Base-by-base conservation (phyloP, 2,329 filamentous ascomycete species). In the Colletotrichum costaricense region DNA sequence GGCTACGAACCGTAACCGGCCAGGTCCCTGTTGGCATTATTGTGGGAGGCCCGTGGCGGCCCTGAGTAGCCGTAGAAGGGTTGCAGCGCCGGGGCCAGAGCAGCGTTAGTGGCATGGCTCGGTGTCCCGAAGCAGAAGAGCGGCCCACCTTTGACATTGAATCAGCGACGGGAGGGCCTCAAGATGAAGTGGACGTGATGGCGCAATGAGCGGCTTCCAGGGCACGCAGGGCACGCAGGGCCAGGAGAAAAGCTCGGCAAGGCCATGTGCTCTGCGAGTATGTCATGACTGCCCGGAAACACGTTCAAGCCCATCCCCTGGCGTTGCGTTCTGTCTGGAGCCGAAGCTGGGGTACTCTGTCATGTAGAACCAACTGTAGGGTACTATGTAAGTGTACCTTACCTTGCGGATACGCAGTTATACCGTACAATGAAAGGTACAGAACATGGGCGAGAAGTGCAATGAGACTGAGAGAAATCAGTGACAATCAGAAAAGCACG, bases 71-170 rank as follows among this genome's bases (percentile, higher is more conserved):
- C 12, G 56, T 65, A 14, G 60, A 69, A 70, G 55, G 66, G 67
- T 73, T 59, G 54, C 67, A 70, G 30, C 56, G 55, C 70, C 28
- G 55, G 60, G n/a, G 28, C 54, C 33, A 38, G 54, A 52, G 55
- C 54, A 60, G 33, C 67, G 24, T 70, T 66, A 70, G 70, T 49
- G 60, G 54, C 67, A 26, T 28, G 64, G 30, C 46, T 73, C 70
- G 70, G 70, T 73, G 70, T 70, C 67, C 70, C 57, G 38, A 73
- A 60, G 33, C 60, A 70, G 70, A 54, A 70, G 59, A 33, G 46
- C 28, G 60, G 60, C 60, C 70, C 70, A 62, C 56, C 33, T 14
- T 16, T 55, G 60, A 5, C 14, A 35, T 54, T 63, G 46, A 35
- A 52, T 63, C 42, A 24, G 49, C 16, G 19, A 14, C 46, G 12